A percentile compares a stretch with the other conserved stretches of the same genome.
Evolutionary conservation across 345 rosid species (phyloP).

Genomic region (Sonneratia caseolaris): DNA sequence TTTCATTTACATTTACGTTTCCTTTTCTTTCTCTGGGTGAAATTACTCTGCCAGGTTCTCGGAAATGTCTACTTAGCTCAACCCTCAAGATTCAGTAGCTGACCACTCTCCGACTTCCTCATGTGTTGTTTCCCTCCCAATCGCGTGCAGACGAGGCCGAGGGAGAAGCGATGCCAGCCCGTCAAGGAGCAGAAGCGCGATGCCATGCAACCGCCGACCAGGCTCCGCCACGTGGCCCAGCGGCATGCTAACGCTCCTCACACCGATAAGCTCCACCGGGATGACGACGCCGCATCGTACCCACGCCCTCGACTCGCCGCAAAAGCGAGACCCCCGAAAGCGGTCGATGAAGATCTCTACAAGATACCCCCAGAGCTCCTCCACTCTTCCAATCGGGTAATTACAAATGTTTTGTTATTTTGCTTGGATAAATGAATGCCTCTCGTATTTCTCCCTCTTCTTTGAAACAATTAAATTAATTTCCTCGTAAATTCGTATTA

Average conservation of each 20-base stretch:
- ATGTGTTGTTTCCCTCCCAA: background rate
- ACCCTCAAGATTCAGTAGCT: background rate
- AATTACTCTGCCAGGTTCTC: background rate
- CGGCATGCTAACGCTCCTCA: background rate
- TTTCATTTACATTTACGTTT: background rate
- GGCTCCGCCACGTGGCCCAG: constrained; percentile 11
- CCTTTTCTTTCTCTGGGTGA: background rate
- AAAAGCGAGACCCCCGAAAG: constrained; percentile 24
- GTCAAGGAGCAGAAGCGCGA: constrained; percentile 46
- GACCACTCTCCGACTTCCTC: background rate
- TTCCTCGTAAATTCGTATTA: background rate
- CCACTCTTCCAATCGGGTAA: constrained; percentile 47
- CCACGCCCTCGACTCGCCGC: constrained; percentile 2
- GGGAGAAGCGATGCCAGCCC: constrained; percentile 31
- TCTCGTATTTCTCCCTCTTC: background rate
- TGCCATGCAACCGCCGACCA: constrained; percentile 39
- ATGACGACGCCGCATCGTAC: background rate
- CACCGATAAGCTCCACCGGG: constrained; percentile 9
- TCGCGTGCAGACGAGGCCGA: constrained; percentile 23
- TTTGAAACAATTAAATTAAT: no score
- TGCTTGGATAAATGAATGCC: no score
- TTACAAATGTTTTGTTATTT: background rate
- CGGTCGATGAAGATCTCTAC: constrained; percentile 92
- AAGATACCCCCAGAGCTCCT: constrained; percentile 80
- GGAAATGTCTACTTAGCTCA: no score